Base-by-base conservation (phyloP, 2,329 filamentous ascomycete genomes). In the Grosmannia clavigera region DNA sequence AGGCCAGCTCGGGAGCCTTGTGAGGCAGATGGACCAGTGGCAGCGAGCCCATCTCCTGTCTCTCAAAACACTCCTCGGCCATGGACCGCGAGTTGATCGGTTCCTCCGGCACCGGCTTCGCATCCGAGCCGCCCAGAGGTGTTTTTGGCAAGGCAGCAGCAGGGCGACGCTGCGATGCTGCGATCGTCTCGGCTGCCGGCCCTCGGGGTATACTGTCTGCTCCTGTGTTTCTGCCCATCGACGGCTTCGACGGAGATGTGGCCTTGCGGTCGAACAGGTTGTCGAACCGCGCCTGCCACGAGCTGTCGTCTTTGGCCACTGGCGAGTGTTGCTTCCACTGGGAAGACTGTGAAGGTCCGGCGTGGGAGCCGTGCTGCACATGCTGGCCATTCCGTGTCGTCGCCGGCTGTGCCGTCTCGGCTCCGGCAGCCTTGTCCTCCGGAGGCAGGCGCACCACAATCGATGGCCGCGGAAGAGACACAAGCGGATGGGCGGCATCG, bases 201-300 rank as follows among this genome's bases (percentile, higher is more conserved):
- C 14, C 9, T 54, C 22, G n/a, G 9, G 38, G n/a, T 4, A 52
- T 25, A 14, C 16, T 19, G 22, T 59, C 59, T 3, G 51, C 7
- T 22, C 22, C 22, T 10, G 50, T n/a, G 33, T 33, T 29, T 29
- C n/a, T 46, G 14, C 27, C 31, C 3, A 82, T 80, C 60, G 87
- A 76, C 61, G 80, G 77, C 66, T 80, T 84, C 54, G 79, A 76
- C 16, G 76, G 77, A 25, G 79, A 73, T 9, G 72, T 68, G 6
- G 83, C 78, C 69, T 87, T 91, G 48, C 83, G 83, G 65, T 84
- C 82, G 43, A 96, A 79, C 53, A 95, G 78, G 54, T 81, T 85
- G 71, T 95, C 91, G 70, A 96, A 91, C 67, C 85, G 85, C 66
- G 88, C 86, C 71, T 95, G 90, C 91, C 91, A 67, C 2, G 61